A percentile compares a stretch with the other conserved stretches of the same genome.
Conservation (phyloP, 176 grass and related monocot genomes). For the Calamus simplicifolius region DNA sequence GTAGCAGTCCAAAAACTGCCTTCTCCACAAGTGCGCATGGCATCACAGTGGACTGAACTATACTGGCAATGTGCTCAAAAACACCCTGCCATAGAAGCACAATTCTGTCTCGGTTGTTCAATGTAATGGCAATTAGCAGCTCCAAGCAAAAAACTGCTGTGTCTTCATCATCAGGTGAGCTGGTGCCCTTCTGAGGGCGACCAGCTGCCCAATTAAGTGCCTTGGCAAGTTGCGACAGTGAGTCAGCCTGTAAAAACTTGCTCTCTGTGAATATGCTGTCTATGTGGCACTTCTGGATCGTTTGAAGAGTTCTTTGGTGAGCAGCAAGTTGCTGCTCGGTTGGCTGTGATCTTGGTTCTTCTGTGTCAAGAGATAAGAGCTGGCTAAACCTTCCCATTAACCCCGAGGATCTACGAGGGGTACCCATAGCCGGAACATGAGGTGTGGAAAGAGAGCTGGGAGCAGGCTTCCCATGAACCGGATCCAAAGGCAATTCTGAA, state of each 20-base stretch:
- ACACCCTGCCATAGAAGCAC: slow-evolving; percentile 92
- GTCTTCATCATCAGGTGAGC: slow-evolving; percentile 85
- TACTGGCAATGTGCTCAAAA: slow-evolving; percentile 92
- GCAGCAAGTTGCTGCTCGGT: slow-evolving; percentile 95
- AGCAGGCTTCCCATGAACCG: slow-evolving; percentile 61
- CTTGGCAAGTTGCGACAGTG: slow-evolving; percentile 79
- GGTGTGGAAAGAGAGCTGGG: slow-evolving; percentile 60
- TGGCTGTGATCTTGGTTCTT: slow-evolving; percentile 90
- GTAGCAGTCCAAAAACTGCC: slow-evolving; percentile 93
- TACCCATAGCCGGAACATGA: slow-evolving; percentile 85
- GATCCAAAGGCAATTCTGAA: slow-evolving; percentile 63
- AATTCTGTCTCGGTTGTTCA: slow-evolving; percentile 92
- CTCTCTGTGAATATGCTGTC: slow-evolving; percentile 94
- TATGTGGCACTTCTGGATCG: slow-evolving; percentile 92
- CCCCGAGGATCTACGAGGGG: slow-evolving; percentile 83
- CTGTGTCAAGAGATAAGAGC: slow-evolving; percentile 90
- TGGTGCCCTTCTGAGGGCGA: slow-evolving; percentile 70
- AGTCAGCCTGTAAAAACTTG: slow-evolving; percentile 88
- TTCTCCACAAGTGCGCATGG: slow-evolving; percentile 92
- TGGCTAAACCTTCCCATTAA: slow-evolving; percentile 99
- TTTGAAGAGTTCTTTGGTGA: slow-evolving; percentile 92
- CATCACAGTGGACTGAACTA: slow-evolving; percentile 89
- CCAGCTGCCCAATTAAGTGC: slow-evolving; percentile 93
- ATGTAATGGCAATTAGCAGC: slow-evolving; percentile 83
- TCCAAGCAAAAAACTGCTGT: slow-evolving; percentile 97